A percentile compares a stretch with the other conserved stretches of the same genome.
phyloP scores from a whole-genome alignment of 768 basidiomycete genomes.

The Tulasnella sp. region DNA sequence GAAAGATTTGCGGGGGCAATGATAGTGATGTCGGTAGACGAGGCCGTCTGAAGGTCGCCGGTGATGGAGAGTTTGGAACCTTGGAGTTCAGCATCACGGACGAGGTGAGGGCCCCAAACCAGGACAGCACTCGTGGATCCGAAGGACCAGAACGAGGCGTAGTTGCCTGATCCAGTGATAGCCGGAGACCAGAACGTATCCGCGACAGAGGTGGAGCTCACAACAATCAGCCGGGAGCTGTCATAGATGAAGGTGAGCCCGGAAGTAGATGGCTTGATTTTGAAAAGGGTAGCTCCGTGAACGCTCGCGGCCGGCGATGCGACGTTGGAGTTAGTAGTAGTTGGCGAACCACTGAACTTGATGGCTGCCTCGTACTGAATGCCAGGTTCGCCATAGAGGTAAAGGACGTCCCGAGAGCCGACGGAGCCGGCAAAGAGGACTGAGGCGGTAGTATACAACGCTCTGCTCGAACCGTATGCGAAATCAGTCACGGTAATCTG shows the following conservation, averaged over 20 bases:
- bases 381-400: constrained; percentile 59
- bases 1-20: constrained; percentile 51
- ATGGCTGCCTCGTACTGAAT: constrained; percentile 62
- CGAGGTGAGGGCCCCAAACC: constrained; percentile 52
- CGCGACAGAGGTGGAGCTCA: constrained; percentile 46
- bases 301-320: not conserved
- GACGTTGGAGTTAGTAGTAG: not conserved
- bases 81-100: constrained; percentile 47
- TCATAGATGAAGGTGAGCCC: constrained; percentile 42
- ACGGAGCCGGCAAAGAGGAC: constrained; percentile 64
- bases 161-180: constrained; percentile 40
- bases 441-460: constrained; percentile 72
- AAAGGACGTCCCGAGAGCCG: constrained; percentile 48
- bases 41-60: constrained; percentile 55
- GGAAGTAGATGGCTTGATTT: constrained; percentile 39
- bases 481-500: constrained; percentile 59
- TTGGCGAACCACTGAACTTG: constrained; percentile 47
- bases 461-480: constrained; percentile 15
- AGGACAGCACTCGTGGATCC: constrained; percentile 72
- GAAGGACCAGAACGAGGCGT: constrained; percentile 66
- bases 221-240: constrained; percentile 49
- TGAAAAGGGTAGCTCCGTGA: constrained; percentile 1
- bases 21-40: constrained; percentile 53
- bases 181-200: constrained; percentile 17
- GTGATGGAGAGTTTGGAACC: constrained; percentile 54